phyloP scores from a whole-genome alignment of 345 rosid species.

The Pelargonium nanum region DNA sequence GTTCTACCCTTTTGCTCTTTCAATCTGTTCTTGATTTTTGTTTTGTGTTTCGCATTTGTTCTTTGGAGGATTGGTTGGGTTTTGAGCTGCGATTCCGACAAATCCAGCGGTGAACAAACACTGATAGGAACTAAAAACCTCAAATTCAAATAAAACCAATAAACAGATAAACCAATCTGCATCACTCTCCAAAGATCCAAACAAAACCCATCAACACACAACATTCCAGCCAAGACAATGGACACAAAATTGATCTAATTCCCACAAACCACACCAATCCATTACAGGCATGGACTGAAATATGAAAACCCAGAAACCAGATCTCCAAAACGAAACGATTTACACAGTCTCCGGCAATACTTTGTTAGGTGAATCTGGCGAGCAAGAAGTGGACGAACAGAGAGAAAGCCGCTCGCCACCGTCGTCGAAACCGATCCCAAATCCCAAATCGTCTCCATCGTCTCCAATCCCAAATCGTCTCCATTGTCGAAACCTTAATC shows the following conservation, averaged over 20 bases:
- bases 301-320: not conserved
- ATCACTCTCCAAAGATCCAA: not conserved
- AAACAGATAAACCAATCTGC: not conserved
- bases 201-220: not conserved
- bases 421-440: too few species aligned
- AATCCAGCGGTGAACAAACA: too few species aligned
- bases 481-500: too few species aligned
- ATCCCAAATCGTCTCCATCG: too few species aligned
- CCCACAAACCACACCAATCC: not conserved
- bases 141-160: not conserved
- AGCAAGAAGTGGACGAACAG: constrained; percentile 72
- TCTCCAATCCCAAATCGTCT: too few species aligned
- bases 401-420: too few species aligned
- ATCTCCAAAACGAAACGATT: not conserved
- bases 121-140: constrained; percentile 4
- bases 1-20: too few species aligned
- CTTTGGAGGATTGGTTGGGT: too few species aligned
- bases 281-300: not conserved
- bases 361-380: constrained; percentile 66
- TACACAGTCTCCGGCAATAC: constrained; percentile 38
- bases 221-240: not conserved
- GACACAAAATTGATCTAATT: not conserved
- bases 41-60: too few species aligned
- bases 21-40: too few species aligned
- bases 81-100: too few species aligned